Conservation (phyloP, 208 protist genomes). For the Acanthamoeba triangularis region DNA sequence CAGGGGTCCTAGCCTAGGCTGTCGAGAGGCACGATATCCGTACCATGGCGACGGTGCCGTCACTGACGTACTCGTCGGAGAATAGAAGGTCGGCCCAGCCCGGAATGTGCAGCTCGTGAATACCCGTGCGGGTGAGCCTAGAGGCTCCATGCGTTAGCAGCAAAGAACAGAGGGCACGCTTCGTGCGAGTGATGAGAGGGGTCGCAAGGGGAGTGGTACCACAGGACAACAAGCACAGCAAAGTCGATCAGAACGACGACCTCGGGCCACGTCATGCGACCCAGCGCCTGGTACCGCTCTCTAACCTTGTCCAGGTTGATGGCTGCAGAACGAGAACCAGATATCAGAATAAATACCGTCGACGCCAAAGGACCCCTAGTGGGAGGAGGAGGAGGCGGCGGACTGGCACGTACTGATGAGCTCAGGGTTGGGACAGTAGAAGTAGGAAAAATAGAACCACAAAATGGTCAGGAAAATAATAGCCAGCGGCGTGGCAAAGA, state of each 20-base stretch:
- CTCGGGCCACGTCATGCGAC: constrained; percentile 19
- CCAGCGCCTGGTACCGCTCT: constrained; percentile 22
- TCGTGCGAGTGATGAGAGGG: neutral
- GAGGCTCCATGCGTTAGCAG: neutral
- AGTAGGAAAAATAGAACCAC: constrained; percentile 1
- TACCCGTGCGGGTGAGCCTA: constrained; percentile 47
- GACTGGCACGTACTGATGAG: neutral
- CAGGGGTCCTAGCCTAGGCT: too few species aligned
- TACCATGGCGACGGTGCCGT: constrained; percentile 69
- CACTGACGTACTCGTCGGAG: neutral
- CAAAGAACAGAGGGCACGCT: neutral
- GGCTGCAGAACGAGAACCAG: neutral
- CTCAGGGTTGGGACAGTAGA: constrained; percentile 14
- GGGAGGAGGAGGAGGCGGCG: neutral
- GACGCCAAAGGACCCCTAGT: neutral
- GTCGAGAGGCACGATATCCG: too few species aligned
- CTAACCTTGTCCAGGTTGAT: constrained; percentile 45
- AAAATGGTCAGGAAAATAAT: neutral
- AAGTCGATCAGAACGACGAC: constrained; percentile 41
- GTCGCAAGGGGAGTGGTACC: neutral
- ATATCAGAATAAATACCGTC: neutral
- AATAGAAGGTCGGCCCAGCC: constrained; percentile 32
- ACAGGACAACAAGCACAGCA: constrained; percentile 2
- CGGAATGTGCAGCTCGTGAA: constrained; percentile 1
- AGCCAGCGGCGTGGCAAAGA: neutral